These are phyloP conservation scores for Chloropicon primus DNA, from an alignment of 139 green algal genomes.

Conservation along the genomic window DNA sequence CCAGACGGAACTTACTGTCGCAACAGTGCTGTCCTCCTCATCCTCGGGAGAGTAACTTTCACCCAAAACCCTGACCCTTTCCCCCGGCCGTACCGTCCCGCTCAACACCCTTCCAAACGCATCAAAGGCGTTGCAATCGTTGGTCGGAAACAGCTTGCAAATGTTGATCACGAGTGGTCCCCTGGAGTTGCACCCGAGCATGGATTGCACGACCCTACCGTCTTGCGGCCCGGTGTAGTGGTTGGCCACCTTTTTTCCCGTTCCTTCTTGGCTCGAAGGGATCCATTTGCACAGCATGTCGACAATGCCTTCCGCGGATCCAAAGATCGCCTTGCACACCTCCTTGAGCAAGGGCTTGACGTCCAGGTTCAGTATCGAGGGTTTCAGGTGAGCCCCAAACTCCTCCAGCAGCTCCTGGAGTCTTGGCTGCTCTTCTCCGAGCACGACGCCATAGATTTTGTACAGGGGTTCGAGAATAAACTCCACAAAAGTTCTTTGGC, in stretches of 20 bases:
- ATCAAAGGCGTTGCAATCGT: conserved; percentile 72
- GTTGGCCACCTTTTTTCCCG: conserved; percentile 49
- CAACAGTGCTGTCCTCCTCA: conserved; percentile 83
- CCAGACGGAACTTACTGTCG: conserved; percentile 30
- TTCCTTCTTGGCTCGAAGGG: conserved; percentile 53
- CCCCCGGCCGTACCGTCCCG: conserved; percentile 68
- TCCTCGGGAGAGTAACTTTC: conserved; percentile 90
- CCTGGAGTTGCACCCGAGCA: conserved; percentile 56
- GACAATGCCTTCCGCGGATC: conserved; percentile 56
- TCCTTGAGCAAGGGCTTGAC: conserved; percentile 70
- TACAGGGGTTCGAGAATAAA: conserved; percentile 96
- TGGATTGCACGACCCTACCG: conserved; percentile 40
- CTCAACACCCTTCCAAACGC: conserved; percentile 80
- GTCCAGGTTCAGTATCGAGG: conserved; percentile 56
- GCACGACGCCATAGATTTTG: conserved; percentile 63
- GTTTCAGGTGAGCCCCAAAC: conserved; percentile 70
- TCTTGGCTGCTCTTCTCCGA: conserved; percentile 37
- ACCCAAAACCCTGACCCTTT: conserved; percentile 52
- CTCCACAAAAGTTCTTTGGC: conserved; percentile 80
- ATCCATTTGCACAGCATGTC: conserved; percentile 83
- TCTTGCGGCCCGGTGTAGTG: conserved; percentile 68
- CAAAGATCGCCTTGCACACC: conserved; percentile 42
- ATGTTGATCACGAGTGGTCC: conserved; percentile 81
- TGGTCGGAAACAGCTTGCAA: conserved; percentile 86
- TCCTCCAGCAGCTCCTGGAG: conserved; percentile 46